A percentile compares a stretch with the other conserved stretches of the same genome.
Evolutionary conservation across 768 basidiomycete species (phyloP).

Genomic region (Suillus weaverae): DNA sequence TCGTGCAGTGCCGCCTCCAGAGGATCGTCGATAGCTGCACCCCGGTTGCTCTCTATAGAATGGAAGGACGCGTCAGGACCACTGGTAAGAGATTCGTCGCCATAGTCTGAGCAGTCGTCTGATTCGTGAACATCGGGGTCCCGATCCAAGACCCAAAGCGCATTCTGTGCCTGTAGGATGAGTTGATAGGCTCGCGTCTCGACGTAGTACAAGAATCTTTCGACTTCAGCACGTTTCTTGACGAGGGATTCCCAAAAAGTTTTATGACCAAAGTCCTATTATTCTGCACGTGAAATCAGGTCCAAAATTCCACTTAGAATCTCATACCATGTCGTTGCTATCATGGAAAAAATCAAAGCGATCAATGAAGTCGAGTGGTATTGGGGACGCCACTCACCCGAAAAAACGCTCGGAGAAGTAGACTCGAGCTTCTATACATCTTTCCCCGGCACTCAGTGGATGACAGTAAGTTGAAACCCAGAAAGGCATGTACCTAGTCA

Average conservation of each 20-base stretch:
- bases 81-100: slow-evolving; percentile 12
- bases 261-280: slow-evolving; percentile 42
- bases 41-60: slow-evolving; percentile 10
- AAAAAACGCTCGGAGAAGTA: slow-evolving; percentile 43
- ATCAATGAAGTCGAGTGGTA: not conserved
- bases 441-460: slow-evolving; percentile 15
- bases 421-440: slow-evolving; percentile 39
- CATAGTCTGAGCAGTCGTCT: slow-evolving; percentile 22
- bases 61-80: slow-evolving; percentile 9
- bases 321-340: slow-evolving; percentile 26
- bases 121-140: slow-evolving; percentile 19
- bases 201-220: slow-evolving; percentile 30
- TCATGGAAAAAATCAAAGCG: not conserved
- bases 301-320: not conserved
- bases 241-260: slow-evolving; percentile 36
- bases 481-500: slow-evolving; percentile 28
- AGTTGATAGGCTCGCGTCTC: slow-evolving; percentile 37
- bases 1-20: slow-evolving; percentile 35
- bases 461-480: not conserved
- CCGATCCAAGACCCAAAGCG: slow-evolving; percentile 37
- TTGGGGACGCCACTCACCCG: slow-evolving; percentile 29
- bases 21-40: slow-evolving; percentile 27
- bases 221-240: slow-evolving; percentile 31
- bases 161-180: slow-evolving; percentile 35
- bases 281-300: not conserved